phyloP scores from a whole-genome alignment of 192 early-diverging fungal species.

The Backusella circina region DNA sequence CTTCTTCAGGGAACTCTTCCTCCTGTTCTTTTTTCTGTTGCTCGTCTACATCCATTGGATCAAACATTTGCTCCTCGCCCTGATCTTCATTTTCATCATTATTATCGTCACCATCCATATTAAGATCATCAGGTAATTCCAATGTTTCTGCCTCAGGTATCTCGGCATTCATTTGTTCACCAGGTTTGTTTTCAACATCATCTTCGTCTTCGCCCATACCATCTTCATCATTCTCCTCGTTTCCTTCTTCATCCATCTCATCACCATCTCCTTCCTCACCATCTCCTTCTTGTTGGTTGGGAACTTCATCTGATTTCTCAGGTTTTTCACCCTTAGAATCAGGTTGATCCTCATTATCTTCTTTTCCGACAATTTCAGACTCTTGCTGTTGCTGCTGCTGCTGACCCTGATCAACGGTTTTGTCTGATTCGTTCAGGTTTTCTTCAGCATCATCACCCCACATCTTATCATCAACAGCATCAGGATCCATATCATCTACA shows the following conservation, averaged over 20 bases:
- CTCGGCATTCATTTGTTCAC: conserved; percentile 45
- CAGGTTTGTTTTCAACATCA: conserved; percentile 42
- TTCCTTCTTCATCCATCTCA: conserved; percentile 47
- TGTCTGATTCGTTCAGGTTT: conserved; percentile 59
- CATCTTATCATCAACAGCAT: conserved; percentile 95
- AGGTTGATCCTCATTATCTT: conserved; percentile 43
- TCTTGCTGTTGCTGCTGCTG: conserved; percentile 48
- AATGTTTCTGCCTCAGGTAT: conserved; percentile 71
- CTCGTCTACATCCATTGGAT: conserved; percentile 51
- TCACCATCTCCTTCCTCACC: conserved; percentile 36
- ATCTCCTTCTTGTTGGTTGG: conserved; percentile 46
- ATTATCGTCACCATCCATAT: conserved; percentile 61
- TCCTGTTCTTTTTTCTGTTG: conserved; percentile 36
- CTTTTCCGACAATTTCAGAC: conserved; percentile 63
- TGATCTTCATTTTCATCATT: conserved; percentile 52
- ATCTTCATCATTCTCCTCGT: conserved; percentile 45
- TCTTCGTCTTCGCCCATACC: conserved; percentile 43
- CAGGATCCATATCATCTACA: conserved; percentile 80
- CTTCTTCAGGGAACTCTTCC: conserved; percentile 40
- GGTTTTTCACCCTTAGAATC: conserved; percentile 39
- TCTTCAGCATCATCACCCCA: conserved; percentile 85
- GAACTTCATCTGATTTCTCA: conserved; percentile 39
- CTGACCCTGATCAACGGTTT: conserved; percentile 61
- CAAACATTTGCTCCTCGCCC: conserved; percentile 37
- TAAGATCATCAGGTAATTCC: conserved; percentile 77